phyloP scores from a whole-genome alignment of 2,329 filamentous ascomycete genomes.

The Sclerotinia glacialis region DNA sequence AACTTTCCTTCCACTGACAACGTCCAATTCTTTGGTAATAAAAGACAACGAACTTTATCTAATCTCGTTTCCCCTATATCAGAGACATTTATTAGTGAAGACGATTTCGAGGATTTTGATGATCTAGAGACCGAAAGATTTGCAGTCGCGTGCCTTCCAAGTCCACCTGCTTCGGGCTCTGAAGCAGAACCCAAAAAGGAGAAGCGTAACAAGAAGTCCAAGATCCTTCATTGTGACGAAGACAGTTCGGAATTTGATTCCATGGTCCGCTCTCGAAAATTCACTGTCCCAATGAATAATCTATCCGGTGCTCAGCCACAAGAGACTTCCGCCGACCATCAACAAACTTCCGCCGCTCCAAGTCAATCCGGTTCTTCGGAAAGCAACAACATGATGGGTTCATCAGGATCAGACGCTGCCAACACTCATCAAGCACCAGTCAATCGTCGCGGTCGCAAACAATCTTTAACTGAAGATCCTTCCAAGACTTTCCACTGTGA shows the following conservation, averaged over 20 bases:
- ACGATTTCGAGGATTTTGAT: conserved; percentile 73
- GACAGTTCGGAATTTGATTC: conserved; percentile 41
- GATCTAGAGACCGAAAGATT: conserved; percentile 66
- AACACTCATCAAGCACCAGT: conserved; percentile 53
- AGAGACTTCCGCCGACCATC: conserved; percentile 33
- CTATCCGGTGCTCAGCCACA: conserved; percentile 35
- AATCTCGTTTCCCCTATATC: conserved; percentile 67
- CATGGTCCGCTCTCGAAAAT: conserved; percentile 39
- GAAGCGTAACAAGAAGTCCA: conserved; percentile 59
- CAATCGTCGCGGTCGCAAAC: conserved; percentile 94
- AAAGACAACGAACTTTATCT: conserved; percentile 68
- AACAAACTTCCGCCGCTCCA: conserved; percentile 40
- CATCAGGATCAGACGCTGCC: conserved; percentile 42
- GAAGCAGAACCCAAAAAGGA: conserved; percentile 49
- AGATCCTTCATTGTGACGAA: conserved; percentile 44
- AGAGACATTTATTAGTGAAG: conserved; percentile 73
- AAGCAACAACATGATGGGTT: conserved; percentile 44
- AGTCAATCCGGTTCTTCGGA: conserved; percentile 45
- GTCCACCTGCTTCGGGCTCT: conserved; percentile 55
- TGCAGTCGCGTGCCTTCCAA: conserved; percentile 60
- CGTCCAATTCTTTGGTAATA: conserved; percentile 58
- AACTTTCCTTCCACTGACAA: conserved; percentile 62
- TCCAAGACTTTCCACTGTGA: conserved; percentile 98
- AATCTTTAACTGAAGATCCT: conserved; percentile 94
- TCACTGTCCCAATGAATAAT: conserved; percentile 39